These are phyloP conservation scores for Termitomyces sp. DNA, from an alignment of 768 basidiomycete species.

Conservation along the genomic window DNA sequence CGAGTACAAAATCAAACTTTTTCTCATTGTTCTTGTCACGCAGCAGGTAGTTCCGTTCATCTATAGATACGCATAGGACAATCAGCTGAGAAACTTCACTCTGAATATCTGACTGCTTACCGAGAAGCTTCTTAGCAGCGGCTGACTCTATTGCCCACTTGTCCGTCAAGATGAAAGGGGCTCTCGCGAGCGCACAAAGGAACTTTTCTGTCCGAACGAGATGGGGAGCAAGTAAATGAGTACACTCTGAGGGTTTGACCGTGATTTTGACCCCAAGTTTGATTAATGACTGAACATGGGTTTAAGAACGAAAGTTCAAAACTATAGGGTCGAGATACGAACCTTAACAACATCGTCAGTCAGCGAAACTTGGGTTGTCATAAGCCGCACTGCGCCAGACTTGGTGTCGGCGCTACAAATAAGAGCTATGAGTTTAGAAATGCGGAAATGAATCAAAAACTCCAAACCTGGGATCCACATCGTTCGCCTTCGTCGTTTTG, in stretches of 20 bases:
- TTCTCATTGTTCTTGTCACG: constrained; percentile 59
- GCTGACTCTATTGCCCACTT: constrained; percentile 68
- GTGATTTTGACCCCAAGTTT: constrained; percentile 68
- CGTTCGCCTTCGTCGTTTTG: constrained; percentile 16
- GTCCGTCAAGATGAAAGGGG: constrained; percentile 58
- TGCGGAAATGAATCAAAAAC: neutral
- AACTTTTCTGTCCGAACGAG: constrained; percentile 88
- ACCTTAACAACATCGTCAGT: constrained; percentile 60
- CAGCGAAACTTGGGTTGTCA: constrained; percentile 68
- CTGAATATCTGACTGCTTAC: constrained; percentile 38
- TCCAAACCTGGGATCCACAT: constrained; percentile 12
- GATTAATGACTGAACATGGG: constrained; percentile 43
- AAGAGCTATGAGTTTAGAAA: neutral
- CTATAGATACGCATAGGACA: constrained; percentile 31
- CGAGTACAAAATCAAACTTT: constrained; percentile 64
- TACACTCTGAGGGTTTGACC: constrained; percentile 62
- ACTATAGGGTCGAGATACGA: constrained; percentile 10
- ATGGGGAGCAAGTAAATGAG: constrained; percentile 68
- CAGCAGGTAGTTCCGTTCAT: constrained; percentile 57
- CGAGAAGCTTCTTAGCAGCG: constrained; percentile 52
- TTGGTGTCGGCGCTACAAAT: constrained; percentile 7
- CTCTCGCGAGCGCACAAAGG: constrained; percentile 66
- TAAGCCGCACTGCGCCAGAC: constrained; percentile 36
- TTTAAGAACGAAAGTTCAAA: neutral
- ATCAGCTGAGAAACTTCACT: neutral